phyloP scores from a whole-genome alignment of 768 basidiomycete species.

The button mushroom (Agaricus bisporus) region DNA sequence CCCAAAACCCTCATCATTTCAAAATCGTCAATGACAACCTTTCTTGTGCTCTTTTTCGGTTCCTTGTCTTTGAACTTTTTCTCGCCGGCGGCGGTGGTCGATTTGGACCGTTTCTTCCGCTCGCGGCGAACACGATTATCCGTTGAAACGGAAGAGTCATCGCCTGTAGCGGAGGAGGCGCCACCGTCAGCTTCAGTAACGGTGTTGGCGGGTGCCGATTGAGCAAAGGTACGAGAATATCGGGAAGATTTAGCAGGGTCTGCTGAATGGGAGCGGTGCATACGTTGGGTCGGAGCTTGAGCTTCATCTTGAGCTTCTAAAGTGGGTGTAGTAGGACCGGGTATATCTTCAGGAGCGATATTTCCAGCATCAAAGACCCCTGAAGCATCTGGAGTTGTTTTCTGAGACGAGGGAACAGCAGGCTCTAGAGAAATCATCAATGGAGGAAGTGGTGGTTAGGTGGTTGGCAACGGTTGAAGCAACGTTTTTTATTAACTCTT shows the following conservation, averaged over 20 bases:
- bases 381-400: slow-evolving; percentile 11
- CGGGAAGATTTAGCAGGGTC: slow-evolving; percentile 63
- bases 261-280: slow-evolving; percentile 77
- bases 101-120: slow-evolving; percentile 19
- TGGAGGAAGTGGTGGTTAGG: not conserved
- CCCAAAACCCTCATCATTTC: slow-evolving; percentile 97
- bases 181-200: slow-evolving; percentile 38
- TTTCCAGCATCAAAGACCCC: slow-evolving; percentile 10
- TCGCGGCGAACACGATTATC: slow-evolving; percentile 11
- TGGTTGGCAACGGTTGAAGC: not conserved
- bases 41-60: slow-evolving; percentile 54
- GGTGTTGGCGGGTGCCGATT: slow-evolving; percentile 34
- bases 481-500: slow-evolving; percentile 8
- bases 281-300: slow-evolving; percentile 27
- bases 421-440: not conserved
- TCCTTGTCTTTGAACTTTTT: slow-evolving; percentile 15
- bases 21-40: slow-evolving; percentile 86
- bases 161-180: slow-evolving; percentile 48
- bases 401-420: slow-evolving; percentile 8
- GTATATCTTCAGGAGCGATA: slow-evolving; percentile 6
- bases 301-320: slow-evolving; percentile 10
- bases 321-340: slow-evolving; percentile 8
- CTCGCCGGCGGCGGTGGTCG: slow-evolving; percentile 27
- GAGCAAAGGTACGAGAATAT: slow-evolving; percentile 52
- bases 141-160: slow-evolving; percentile 72